These are phyloP conservation scores for Mrakia gelida DNA, from an alignment of 768 basidiomycete species.

Conservation along the genomic window DNA sequence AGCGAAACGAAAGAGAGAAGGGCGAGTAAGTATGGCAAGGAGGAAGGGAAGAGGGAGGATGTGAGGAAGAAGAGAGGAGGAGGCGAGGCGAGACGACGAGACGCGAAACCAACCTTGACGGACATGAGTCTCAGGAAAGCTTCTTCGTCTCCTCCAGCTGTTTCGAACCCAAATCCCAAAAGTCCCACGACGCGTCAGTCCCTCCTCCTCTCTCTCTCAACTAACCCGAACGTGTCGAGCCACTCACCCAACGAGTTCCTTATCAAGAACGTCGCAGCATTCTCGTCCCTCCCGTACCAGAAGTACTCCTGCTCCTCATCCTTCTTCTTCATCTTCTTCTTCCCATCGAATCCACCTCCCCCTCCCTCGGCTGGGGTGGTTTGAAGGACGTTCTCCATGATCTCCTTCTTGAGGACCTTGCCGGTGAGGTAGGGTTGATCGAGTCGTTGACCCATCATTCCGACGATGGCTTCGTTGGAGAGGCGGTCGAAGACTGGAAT, in stretches of 20 bases:
- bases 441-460: conserved; percentile 77
- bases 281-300: conserved; percentile 24
- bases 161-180: no score
- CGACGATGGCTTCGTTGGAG: conserved; percentile 75
- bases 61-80: not conserved
- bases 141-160: conserved; percentile 25
- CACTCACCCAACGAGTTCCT: conserved; percentile 31
- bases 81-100: not conserved
- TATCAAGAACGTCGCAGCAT: conserved; percentile 26
- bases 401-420: conserved; percentile 49
- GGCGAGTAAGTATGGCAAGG: no score
- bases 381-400: not conserved
- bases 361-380: no score
- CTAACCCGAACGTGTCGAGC: not conserved
- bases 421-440: conserved; percentile 56
- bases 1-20: no score
- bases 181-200: no score
- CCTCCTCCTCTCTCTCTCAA: no score
- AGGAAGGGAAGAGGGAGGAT: no score
- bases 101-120: conserved; percentile 11
- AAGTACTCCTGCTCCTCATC: conserved; percentile 20
- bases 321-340: conserved; percentile 25
- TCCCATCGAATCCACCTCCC: conserved; percentile 25
- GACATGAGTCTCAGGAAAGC: conserved; percentile 21
- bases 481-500: conserved; percentile 57